phyloP scores from a whole-genome alignment of 495 filamentous ascomycete species.

The Clohesyomyces aquaticus region DNA sequence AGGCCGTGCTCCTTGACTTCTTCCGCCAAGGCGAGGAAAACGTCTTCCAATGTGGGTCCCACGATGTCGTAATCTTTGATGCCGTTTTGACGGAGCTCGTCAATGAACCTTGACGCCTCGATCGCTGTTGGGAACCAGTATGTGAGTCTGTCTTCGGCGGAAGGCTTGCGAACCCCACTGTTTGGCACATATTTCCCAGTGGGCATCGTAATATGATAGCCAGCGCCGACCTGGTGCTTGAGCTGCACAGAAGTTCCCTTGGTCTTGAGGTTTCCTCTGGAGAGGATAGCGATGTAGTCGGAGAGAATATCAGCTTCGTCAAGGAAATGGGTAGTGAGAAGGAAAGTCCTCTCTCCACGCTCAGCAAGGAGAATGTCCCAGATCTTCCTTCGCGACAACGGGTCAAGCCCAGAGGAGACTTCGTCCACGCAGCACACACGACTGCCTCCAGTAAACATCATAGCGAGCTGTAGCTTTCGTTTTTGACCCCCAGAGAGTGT shows the following conservation, averaged over 20 bases:
- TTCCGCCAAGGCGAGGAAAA: conserved; percentile 81
- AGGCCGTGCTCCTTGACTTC: conserved; percentile 50
- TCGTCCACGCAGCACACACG: conserved; percentile 88
- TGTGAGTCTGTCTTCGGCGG: conserved; percentile 32
- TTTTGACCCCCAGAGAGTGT: conserved; percentile 89
- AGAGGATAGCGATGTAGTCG: conserved; percentile 50
- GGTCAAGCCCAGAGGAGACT: conserved; percentile 81
- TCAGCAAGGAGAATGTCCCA: conserved; percentile 89
- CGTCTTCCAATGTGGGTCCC: conserved; percentile 85
- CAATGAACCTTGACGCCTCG: conserved; percentile 68
- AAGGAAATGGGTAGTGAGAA: conserved; percentile 73
- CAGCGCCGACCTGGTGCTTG: conserved; percentile 51
- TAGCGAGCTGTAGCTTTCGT: conserved; percentile 83
- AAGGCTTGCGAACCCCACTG: conserved; percentile 58
- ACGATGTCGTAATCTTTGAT: conserved; percentile 75
- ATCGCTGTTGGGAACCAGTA: conserved; percentile 68
- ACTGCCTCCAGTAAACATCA: conserved; percentile 92
- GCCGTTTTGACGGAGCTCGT: conserved; percentile 63
- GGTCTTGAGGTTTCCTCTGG: conserved; percentile 47
- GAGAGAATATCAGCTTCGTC: conserved; percentile 51
- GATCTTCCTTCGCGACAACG: conserved; percentile 78
- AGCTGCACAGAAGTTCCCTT: conserved; percentile 49
- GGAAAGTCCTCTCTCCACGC: conserved; percentile 74
- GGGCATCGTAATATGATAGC: conserved; percentile 66
- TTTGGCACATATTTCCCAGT: conserved; percentile 40